Percentiles rank a stretch among this genome's conserved stretches.
Evolutionary conservation across 2,329 filamentous ascomycete species (phyloP).

Genomic region (Proliferodiscus dingleyae): DNA sequence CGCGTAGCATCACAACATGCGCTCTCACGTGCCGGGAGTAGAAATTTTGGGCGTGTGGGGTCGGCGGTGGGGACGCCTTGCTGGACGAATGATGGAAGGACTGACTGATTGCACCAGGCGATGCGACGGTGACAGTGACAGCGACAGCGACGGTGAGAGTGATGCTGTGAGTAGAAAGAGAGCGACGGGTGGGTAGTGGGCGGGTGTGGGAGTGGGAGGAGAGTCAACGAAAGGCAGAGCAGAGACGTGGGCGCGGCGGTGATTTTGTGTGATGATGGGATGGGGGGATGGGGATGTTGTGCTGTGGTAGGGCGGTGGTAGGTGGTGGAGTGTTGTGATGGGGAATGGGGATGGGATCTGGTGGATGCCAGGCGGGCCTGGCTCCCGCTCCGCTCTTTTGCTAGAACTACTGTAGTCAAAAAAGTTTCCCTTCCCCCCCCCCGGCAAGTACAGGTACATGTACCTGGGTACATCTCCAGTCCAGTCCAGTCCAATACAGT

Average conservation of each 20-base stretch:
- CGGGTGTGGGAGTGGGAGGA: conserved; percentile 1
- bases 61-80: conserved; percentile 11
- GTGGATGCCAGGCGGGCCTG: no score
- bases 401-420: no score
- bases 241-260: neutral
- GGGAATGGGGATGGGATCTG: no score
- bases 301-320: no score
- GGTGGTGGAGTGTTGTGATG: no score
- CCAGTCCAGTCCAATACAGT: no score
- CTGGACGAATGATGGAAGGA: conserved; percentile 17
- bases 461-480: no score
- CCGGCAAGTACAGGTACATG: no score
- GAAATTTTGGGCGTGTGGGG: conserved; percentile 10
- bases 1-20: conserved; percentile 36
- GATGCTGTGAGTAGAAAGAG: neutral
- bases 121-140: neutral
- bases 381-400: no score
- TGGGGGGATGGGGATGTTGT: no score
- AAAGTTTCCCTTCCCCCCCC: no score
- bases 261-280: conserved; percentile 4
- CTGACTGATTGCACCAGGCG: conserved; percentile 5
- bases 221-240: conserved; percentile 4
- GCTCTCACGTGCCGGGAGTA: conserved; percentile 9
- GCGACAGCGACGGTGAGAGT: neutral
- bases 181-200: neutral